These are phyloP conservation scores for Thalassiosira sp. DNA, from an alignment of 352 stramenopile species.

Conservation along the genomic window DNA sequence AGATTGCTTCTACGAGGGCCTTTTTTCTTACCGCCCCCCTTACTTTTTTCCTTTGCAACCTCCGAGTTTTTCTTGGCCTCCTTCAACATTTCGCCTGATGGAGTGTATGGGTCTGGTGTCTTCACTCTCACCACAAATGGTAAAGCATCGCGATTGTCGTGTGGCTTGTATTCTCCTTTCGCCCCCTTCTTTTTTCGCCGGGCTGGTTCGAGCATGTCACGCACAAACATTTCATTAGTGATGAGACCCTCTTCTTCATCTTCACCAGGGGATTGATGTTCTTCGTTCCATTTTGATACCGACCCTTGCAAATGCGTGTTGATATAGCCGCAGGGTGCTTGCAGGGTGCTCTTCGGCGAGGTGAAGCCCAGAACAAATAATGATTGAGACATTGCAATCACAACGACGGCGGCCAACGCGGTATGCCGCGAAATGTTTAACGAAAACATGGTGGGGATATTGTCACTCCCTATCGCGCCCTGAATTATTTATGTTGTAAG, in stretches of 20 bases:
- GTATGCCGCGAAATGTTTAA: neutral
- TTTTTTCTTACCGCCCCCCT: slow-evolving; percentile 45
- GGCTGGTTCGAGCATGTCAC: slow-evolving; percentile 52
- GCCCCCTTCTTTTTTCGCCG: slow-evolving; percentile 43
- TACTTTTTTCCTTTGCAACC: slow-evolving; percentile 37
- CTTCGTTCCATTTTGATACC: slow-evolving; percentile 55
- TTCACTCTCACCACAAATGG: slow-evolving; percentile 63
- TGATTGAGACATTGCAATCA: neutral
- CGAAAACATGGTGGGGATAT: neutral
- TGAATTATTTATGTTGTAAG: too few species aligned
- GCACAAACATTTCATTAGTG: too few species aligned
- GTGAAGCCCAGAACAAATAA: neutral
- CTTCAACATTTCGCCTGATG: slow-evolving; percentile 35
- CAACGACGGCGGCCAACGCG: neutral
- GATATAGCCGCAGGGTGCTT: too few species aligned
- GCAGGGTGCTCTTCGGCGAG: neutral
- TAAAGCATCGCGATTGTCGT: slow-evolving; percentile 72
- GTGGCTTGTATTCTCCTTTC: slow-evolving; percentile 56
- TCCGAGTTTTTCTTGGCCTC: slow-evolving; percentile 53
- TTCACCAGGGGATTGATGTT: slow-evolving; percentile 20
- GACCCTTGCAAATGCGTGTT: slow-evolving; percentile 1
- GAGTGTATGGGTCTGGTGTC: slow-evolving; percentile 74
- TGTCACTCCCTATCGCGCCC: too few species aligned
- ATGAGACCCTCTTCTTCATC: too few species aligned
- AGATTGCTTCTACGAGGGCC: slow-evolving; percentile 25